Evolutionary conservation across 495 filamentous ascomycete genomes (phyloP), one percentile per base, ranked within the genome.

Genomic region (Tuber melanosporum): DNA sequence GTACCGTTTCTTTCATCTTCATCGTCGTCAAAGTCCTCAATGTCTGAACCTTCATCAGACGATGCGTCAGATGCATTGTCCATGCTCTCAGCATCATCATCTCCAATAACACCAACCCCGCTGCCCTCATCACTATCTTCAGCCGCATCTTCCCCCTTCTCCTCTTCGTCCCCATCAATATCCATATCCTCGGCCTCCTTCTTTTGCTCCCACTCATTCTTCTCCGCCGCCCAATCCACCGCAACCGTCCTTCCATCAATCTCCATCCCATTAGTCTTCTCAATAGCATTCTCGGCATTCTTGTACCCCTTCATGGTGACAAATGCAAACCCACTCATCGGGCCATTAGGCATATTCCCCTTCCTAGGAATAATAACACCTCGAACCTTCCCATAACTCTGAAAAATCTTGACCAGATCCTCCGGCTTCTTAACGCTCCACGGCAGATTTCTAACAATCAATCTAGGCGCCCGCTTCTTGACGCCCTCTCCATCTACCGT

Each of bases 161-260:
- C 83, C 32, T 88, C 84, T 17, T 84, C 85, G 26, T 49, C 74
- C 17, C 83, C 83, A 26, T 76, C 71, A 19, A 84, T 75, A 20
- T 86, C 82, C 32, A 79, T 79, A 17, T 78, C 83, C 36, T 76
- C 77, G 42, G 52, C 46, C 47, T 62, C 69, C 72, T 85, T 83
- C 32, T 83, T 76, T 39, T 84, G 88, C 84, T 97, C 88, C 94
- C 94, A 98, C 5, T 90, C 88, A 70, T 91, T 87, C 85, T 95
- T 98, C 73, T 97, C 93, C 1, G 98, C 95, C 39, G 95, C 94
- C 93, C 93, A 98, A 87, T 99, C 95, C 8, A 98, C 95, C 14
- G 94, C 95, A 71, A 98, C 79, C 45, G 89, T 91, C 77, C 95
- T 87, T 19, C 95, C 95, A 85, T 97, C 93, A 32, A 99, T 87